A percentile compares a stretch with the other conserved stretches of the same genome.
phyloP scores from a whole-genome alignment of 1,284 basidiomycete genomes.

The Ganoderma meredithae region DNA sequence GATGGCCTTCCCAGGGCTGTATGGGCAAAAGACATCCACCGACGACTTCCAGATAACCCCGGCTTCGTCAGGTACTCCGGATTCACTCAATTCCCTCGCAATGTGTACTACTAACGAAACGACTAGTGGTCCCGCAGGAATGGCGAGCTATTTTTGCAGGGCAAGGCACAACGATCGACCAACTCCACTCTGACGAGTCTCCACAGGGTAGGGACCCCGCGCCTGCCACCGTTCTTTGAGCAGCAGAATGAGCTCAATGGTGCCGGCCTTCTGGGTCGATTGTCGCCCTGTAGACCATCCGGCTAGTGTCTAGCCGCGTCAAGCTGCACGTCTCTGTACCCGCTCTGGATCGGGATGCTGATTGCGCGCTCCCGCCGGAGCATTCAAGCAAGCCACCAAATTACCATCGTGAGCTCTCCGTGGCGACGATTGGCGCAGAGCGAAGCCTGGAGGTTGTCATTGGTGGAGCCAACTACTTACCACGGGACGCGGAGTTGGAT shows the following conservation, averaged over 20 bases:
- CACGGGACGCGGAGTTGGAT: neutral
- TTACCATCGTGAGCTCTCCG: neutral
- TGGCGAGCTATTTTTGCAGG: neutral
- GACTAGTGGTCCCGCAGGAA: neutral
- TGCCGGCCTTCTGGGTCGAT: neutral
- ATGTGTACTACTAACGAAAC: neutral
- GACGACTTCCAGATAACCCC: neutral
- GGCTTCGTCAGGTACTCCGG: conserved; percentile 5
- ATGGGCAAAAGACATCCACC: neutral
- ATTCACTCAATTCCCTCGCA: neutral
- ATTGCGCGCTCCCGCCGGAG: neutral
- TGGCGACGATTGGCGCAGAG: neutral
- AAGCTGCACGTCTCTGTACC: neutral
- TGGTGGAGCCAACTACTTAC: neutral
- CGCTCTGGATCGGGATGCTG: conserved; percentile 1
- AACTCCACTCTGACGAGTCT: neutral
- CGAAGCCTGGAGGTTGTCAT: neutral
- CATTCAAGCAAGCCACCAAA: neutral
- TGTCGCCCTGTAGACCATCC: conserved; percentile 12
- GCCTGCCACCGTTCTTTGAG: neutral
- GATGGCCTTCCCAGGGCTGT: neutral
- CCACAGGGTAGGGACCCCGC: neutral
- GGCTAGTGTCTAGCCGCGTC: conserved; percentile 5
- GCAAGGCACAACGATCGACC: neutral
- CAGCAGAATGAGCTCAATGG: conserved; percentile 7